A percentile compares a stretch with the other conserved stretches of the same genome.
Conservation (phyloP, 495 filamentous ascomycete genomes). For the Penicillium verhagenii region DNA sequence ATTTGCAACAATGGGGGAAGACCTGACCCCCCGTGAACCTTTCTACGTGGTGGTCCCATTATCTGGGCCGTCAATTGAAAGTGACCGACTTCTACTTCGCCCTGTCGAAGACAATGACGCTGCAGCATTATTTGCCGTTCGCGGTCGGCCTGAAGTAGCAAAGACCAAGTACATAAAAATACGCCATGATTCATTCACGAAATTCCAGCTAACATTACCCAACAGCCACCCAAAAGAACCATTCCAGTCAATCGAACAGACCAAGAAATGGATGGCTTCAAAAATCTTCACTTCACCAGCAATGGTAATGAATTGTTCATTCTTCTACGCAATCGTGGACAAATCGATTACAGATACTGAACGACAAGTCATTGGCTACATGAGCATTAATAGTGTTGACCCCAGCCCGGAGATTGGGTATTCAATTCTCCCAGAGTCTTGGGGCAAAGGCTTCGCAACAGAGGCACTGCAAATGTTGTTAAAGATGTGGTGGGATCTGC, state of each 20-base stretch:
- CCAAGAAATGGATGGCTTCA: constrained; percentile 19
- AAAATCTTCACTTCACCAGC: constrained; percentile 19
- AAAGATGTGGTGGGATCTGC: constrained; percentile 25
- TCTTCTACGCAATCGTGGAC: constrained; percentile 20
- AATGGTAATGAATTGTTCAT: constrained; percentile 20
- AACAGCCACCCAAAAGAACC: constrained; percentile 22
- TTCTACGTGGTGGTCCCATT: constrained; percentile 13
- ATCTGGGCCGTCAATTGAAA: constrained; percentile 15
- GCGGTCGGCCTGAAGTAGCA: constrained; percentile 19
- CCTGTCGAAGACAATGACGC: constrained; percentile 16
- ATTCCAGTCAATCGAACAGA: constrained; percentile 19
- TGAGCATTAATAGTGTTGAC: constrained; percentile 17
- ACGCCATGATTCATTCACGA: background rate
- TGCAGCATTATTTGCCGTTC: constrained; percentile 18
- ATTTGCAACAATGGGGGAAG: background rate
- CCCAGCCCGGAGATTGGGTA: constrained; percentile 35
- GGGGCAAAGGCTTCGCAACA: constrained; percentile 37
- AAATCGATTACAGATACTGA: constrained; percentile 17
- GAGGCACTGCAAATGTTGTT: constrained; percentile 28
- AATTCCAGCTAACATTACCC: background rate
- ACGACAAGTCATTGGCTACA: constrained; percentile 21
- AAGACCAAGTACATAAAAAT: constrained; percentile 14
- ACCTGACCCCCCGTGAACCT: constrained; percentile 10
- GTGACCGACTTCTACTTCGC: constrained; percentile 20
- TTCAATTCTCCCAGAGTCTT: constrained; percentile 23